Conservation (phyloP, 495 filamentous ascomycete species). For the Halenospora varia region DNA sequence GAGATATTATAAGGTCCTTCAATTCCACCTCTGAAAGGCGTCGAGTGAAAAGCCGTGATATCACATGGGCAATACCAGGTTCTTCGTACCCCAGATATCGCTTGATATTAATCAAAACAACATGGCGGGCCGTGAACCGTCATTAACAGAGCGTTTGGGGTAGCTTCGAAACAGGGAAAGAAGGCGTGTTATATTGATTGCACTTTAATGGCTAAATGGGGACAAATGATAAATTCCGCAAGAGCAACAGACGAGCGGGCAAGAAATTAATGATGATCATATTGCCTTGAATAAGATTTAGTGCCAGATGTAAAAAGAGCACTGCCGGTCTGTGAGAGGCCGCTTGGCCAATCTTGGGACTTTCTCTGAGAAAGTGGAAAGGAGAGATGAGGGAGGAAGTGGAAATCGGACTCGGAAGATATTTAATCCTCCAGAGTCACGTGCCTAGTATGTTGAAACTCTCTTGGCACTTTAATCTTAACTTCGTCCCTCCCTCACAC, state of each 20-base stretch:
- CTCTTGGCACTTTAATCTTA: too few species aligned
- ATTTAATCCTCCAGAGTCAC: too few species aligned
- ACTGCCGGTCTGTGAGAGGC: neutral
- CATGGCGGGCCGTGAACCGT: constrained; percentile 1
- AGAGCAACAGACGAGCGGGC: neutral
- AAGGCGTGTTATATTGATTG: neutral
- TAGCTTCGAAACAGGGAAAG: neutral
- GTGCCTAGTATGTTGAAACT: too few species aligned
- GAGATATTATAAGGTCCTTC: neutral
- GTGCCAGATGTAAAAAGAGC: neutral
- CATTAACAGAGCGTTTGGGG: neutral
- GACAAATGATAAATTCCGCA: neutral
- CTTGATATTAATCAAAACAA: neutral
- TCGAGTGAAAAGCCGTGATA: neutral
- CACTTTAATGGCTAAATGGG: neutral
- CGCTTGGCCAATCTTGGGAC: neutral
- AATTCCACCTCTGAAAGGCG: neutral
- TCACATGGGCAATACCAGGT: neutral
- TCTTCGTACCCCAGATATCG: neutral
- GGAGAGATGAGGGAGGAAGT: too few species aligned
- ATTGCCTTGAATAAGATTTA: neutral
- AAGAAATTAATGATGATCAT: neutral
- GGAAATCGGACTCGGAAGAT: too few species aligned
- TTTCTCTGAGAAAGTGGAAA: neutral
- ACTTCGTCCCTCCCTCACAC: too few species aligned